Conservation (phyloP, 306 rosid species). For the Parietaria judaica region DNA sequence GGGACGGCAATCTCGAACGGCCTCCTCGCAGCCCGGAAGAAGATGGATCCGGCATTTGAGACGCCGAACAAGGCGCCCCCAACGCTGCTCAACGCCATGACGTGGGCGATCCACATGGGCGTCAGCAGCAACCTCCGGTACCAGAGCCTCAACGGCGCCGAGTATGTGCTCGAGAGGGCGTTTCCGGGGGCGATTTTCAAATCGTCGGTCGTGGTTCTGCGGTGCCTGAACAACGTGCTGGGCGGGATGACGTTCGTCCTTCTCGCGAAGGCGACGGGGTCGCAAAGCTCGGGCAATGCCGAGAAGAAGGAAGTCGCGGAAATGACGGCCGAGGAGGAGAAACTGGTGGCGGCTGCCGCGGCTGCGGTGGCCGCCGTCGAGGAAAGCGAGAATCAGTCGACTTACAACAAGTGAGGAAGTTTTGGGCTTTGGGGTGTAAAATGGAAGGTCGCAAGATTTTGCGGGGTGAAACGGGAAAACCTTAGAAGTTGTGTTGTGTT, state of each 20-base stretch:
- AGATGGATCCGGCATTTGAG: slow-evolving; percentile 79
- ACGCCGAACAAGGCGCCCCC: slow-evolving; percentile 87
- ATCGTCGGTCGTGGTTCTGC: slow-evolving; percentile 65
- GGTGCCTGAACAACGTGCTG: slow-evolving; percentile 70
- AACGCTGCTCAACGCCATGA: slow-evolving; percentile 59
- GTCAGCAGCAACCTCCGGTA: slow-evolving; percentile 76
- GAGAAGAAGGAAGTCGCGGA: slow-evolving; percentile 21
- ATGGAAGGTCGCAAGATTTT: too few species aligned
- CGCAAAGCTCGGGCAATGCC: slow-evolving; percentile 43
- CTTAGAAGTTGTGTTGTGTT: too few species aligned
- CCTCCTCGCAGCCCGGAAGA: slow-evolving; percentile 63
- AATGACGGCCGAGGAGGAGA: slow-evolving; percentile 41
- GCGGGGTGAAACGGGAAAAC: too few species aligned
- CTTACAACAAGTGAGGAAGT: slow-evolving; percentile 47
- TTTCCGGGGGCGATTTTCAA: slow-evolving; percentile 67
- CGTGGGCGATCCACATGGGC: slow-evolving; percentile 96
- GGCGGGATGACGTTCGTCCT: slow-evolving; percentile 89
- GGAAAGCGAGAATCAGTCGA: slow-evolving; percentile 44
- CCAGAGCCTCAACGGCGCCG: slow-evolving; percentile 72
- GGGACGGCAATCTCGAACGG: slow-evolving; percentile 86
- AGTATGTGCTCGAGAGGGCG: slow-evolving; percentile 60
- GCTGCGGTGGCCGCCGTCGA: slow-evolving; percentile 28
- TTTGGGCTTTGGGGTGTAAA: not conserved
- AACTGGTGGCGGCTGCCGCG: slow-evolving; percentile 37
- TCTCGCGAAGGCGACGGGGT: slow-evolving; percentile 75